phyloP scores from a whole-genome alignment of 495 filamentous ascomycete genomes.

The Staphylotrichum tortipilum region DNA sequence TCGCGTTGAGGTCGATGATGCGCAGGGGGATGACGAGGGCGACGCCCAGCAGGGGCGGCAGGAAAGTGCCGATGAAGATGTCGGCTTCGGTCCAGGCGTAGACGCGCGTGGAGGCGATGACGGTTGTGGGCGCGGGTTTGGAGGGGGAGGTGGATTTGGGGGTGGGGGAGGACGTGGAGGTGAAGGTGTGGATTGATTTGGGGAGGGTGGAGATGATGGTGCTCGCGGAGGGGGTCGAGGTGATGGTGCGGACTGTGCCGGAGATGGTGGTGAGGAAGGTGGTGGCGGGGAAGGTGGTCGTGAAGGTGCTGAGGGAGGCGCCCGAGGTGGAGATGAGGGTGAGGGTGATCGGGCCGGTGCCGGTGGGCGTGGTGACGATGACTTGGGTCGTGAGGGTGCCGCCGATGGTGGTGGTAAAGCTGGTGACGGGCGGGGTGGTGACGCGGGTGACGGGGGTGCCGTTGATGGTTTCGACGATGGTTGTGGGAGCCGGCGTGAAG shows the following conservation, averaged over 20 bases:
- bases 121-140: background rate
- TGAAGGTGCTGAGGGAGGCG: conserved; percentile 20
- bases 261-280: conserved; percentile 25
- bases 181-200: conserved; percentile 15
- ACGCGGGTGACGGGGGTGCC: conserved; percentile 19
- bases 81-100: conserved; percentile 18
- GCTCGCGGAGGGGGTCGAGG: conserved; percentile 18
- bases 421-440: conserved; percentile 20
- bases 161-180: conserved; percentile 15
- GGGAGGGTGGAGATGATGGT: conserved; percentile 18
- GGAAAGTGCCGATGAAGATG: conserved; percentile 31
- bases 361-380: conserved; percentile 23
- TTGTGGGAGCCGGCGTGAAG: conserved; percentile 15
- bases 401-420: conserved; percentile 21
- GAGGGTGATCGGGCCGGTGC: conserved; percentile 18
- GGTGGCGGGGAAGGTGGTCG: conserved; percentile 17
- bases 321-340: conserved; percentile 21
- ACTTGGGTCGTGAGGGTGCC: conserved; percentile 19
- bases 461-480: conserved; percentile 22
- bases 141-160: background rate
- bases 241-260: conserved; percentile 21
- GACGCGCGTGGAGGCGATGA: conserved; percentile 15
- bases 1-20: conserved; percentile 31
- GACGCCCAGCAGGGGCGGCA: conserved; percentile 24
- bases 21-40: conserved; percentile 25